Percentiles rank a stretch among this genome's conserved stretches.
Evolutionary conservation across 495 filamentous ascomycete genomes (phyloP).

Genomic region (Barbatosphaeria neglecta): DNA sequence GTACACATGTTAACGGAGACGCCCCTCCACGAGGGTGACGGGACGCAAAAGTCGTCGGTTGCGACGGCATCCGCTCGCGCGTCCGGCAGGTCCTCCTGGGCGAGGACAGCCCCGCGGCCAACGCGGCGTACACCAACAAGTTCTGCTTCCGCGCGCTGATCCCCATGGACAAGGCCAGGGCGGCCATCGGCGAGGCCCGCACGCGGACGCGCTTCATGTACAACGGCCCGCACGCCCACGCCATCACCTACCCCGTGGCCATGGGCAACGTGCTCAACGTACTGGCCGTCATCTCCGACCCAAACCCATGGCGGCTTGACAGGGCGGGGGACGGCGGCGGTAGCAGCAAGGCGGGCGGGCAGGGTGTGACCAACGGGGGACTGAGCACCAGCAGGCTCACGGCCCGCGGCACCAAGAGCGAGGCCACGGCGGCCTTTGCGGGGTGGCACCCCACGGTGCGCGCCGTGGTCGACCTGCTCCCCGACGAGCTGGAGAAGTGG

Average conservation of each 20-base stretch:
- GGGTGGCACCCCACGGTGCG: slow-evolving; percentile 27
- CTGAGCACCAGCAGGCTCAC: slow-evolving; percentile 18
- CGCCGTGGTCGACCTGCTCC: slow-evolving; percentile 28
- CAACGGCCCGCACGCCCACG: slow-evolving; percentile 25
- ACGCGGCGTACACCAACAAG: slow-evolving; percentile 23
- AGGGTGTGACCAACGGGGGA: too few species aligned
- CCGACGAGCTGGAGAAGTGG: slow-evolving; percentile 40
- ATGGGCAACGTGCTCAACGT: slow-evolving; percentile 24
- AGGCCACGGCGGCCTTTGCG: slow-evolving; percentile 19
- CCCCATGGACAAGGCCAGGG: slow-evolving; percentile 21
- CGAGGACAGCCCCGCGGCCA: slow-evolving; percentile 12
- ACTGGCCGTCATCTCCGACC: slow-evolving; percentile 25
- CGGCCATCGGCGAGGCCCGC: slow-evolving; percentile 13
- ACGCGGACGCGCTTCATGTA: slow-evolving; percentile 29
- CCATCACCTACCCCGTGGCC: slow-evolving; percentile 29
- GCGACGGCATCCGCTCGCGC: slow-evolving; percentile 33
- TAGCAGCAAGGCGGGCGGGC: too few species aligned
- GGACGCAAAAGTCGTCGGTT: slow-evolving; percentile 28
- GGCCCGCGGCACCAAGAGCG: slow-evolving; percentile 12
- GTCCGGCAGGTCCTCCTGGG: slow-evolving; percentile 24
- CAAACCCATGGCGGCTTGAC: slow-evolving; percentile 21
- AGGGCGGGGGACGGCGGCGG: too few species aligned
- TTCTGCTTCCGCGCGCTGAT: slow-evolving; percentile 32
- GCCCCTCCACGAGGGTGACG: too few species aligned
- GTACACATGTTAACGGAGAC: too few species aligned